A percentile compares a stretch with the other conserved stretches of the same genome.
These are phyloP conservation scores for Tuber melanosporum DNA, from an alignment of 495 filamentous ascomycete species.

Conservation along the genomic window DNA sequence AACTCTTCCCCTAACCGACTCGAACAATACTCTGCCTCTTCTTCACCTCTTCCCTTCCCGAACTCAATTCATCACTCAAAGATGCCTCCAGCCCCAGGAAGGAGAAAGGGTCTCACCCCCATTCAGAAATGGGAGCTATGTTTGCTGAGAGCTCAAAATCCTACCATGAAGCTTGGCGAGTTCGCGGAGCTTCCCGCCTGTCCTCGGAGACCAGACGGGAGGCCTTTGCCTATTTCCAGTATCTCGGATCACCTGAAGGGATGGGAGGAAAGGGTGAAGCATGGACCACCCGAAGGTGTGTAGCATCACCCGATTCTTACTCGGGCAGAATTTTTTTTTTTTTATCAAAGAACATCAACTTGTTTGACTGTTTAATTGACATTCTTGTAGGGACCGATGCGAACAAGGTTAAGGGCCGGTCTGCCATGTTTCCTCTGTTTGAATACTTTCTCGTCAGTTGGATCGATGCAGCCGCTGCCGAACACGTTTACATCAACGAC, in stretches of 20 bases:
- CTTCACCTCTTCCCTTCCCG: background rate
- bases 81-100: constrained; percentile 15
- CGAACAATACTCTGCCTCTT: background rate
- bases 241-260: constrained; percentile 33
- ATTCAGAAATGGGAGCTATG: constrained; percentile 36
- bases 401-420: constrained; percentile 31
- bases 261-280: constrained; percentile 36
- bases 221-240: constrained; percentile 32
- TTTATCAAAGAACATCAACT: constrained; percentile 13
- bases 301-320: background rate
- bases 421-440: constrained; percentile 34
- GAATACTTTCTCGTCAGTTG: constrained; percentile 33
- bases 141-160: constrained; percentile 28
- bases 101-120: constrained; percentile 32
- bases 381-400: constrained; percentile 26
- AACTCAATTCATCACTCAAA: constrained; percentile 6
- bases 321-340: too few relatives aligned
- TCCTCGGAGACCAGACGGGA: constrained; percentile 29
- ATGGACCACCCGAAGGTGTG: constrained; percentile 35
- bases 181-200: constrained; percentile 30
- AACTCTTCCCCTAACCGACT: constrained; percentile 3
- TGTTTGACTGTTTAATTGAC: constrained; percentile 14
- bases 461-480: constrained; percentile 32
- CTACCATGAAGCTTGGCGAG: constrained; percentile 34
- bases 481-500: constrained; percentile 30